Evolutionary conservation across 1,284 basidiomycete species (phyloP), one percentile per base, ranked within the genome.

Genomic region (Thelephora terrestris): DNA sequence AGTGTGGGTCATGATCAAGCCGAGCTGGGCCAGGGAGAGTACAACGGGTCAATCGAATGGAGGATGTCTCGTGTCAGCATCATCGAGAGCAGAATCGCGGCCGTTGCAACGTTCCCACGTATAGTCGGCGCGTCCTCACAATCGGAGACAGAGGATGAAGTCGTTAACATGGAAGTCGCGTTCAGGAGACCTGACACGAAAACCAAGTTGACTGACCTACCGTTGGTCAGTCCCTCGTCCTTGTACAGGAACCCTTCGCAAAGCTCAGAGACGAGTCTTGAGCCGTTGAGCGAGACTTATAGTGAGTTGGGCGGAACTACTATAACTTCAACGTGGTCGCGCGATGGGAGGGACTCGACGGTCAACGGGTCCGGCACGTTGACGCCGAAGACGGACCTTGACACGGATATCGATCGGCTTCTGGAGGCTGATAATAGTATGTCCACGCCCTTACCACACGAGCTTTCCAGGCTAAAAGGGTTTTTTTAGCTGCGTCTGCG

Each of bases 1-100:
- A 65, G 71, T 1, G 60, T 85, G n/a, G 84, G 83, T 2, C 74
- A 76, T 47, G 78, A 83, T 48, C 85, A 88, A 61, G 79, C 75
- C 3, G 76, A 80, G 17, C 69, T 82, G 44, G 75, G 78, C 18
- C 75, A 78, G 58, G 76, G 74, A 44, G 80, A 84, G 50, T 85
- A 85, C 62, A 76, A 70, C 46, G 78, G 75, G 5, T 83, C 84
- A 2, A 85, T 86, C 47, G 79, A 84, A 49, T 78, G 81, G 78
- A 73, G 84, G 23, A 75, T 79, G 64, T 84, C 82, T 14, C 76
- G 81, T 12, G 64, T 83, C 48, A 82, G 81, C 57, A 67, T 76
- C 52, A 73, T 78, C 53, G 73, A 75, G 50, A 68, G 66, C 47
- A 68, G 71, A 38, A 68, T 77, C 45, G 69, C 69, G 25, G 49